These are phyloP conservation scores for Termitomyces sp. DNA, from an alignment of 768 basidiomycete species.

Conservation along the genomic window DNA sequence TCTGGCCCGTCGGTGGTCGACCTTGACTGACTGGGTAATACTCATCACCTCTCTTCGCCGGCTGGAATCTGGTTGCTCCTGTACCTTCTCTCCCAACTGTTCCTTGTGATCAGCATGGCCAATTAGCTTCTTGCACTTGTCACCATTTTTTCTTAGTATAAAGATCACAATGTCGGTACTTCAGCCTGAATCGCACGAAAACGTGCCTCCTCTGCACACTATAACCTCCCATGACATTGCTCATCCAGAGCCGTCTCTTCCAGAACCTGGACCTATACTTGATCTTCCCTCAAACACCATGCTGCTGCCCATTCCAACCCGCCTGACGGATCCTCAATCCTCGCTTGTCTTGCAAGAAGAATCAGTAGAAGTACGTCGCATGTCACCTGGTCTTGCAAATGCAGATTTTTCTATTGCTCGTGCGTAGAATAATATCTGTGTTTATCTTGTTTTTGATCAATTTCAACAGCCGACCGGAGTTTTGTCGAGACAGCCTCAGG, in stretches of 20 bases:
- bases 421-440: constrained; percentile 31
- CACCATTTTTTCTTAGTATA: constrained; percentile 4
- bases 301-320: constrained; percentile 39
- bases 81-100: constrained; percentile 13
- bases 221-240: constrained; percentile 7
- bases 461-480: constrained; percentile 55
- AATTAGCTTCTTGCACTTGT: constrained; percentile 12
- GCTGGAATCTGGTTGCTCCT: constrained; percentile 19
- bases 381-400: constrained; percentile 49
- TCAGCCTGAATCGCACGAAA: constrained; percentile 24
- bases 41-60: constrained; percentile 10
- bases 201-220: constrained; percentile 23
- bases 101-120: constrained; percentile 16
- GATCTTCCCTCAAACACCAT: constrained; percentile 19
- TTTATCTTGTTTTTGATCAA: constrained; percentile 12
- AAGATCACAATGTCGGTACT: constrained; percentile 20
- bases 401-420: constrained; percentile 60
- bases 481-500: constrained; percentile 83
- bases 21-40: constrained; percentile 2
- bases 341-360: constrained; percentile 46
- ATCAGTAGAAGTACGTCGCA: constrained; percentile 34
- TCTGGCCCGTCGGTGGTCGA: constrained; percentile 3
- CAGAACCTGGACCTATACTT: constrained; percentile 2
- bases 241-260: constrained; percentile 8
- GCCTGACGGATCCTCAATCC: constrained; percentile 35